A percentile compares a stretch with the other conserved stretches of the same genome.
Conservation (phyloP, 306 rosid species). For the Vachellia pachyceras region DNA sequence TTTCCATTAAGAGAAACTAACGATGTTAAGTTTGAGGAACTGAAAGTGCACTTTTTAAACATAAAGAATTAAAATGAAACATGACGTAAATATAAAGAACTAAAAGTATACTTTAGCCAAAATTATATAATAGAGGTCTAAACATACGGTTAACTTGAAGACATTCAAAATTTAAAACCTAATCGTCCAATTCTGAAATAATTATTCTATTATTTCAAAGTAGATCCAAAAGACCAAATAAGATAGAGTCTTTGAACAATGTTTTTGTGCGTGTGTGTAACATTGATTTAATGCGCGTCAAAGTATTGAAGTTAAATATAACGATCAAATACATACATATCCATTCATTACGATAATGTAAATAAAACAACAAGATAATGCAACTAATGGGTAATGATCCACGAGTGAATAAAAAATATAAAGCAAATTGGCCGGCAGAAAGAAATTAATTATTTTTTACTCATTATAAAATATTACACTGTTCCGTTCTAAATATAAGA, state of each 20-base stretch:
- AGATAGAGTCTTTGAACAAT: not conserved
- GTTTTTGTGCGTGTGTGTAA: not conserved
- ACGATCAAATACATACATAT: not conserved
- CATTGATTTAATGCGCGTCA: not conserved
- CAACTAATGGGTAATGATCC: not conserved
- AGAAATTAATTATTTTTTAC: not conserved
- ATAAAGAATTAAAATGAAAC: too few relatives aligned
- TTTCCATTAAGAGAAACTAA: too few relatives aligned
- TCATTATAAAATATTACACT: not conserved
- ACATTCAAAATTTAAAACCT: not conserved
- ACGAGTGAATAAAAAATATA: not conserved
- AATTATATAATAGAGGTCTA: not conserved
- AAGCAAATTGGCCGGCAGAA: constrained; percentile 5
- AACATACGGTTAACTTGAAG: not conserved
- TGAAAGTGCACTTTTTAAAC: too few relatives aligned
- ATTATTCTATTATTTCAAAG: not conserved
- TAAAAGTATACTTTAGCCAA: too few relatives aligned
- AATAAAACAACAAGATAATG: not conserved
- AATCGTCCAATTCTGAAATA: not conserved
- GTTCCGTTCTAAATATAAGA: too few relatives aligned
- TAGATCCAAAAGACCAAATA: too few relatives aligned
- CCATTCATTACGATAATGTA: not conserved
- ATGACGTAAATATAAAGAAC: too few relatives aligned
- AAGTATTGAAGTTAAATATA: not conserved
- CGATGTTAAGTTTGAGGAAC: too few relatives aligned